Conservation (phyloP, 164 flowering plant species). For the Berberis vulgaris region DNA sequence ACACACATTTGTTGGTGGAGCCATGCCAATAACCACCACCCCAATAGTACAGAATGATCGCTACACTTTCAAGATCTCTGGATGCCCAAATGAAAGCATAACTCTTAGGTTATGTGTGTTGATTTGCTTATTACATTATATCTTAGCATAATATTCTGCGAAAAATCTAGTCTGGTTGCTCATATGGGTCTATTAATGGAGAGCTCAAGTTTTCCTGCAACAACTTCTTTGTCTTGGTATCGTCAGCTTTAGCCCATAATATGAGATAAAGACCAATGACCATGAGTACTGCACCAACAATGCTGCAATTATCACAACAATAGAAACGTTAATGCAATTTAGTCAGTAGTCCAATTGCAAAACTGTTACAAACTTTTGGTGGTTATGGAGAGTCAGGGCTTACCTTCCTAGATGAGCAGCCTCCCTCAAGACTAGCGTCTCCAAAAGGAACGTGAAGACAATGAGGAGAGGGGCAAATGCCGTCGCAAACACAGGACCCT, state of each 20-base stretch:
- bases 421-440: conserved; percentile 6
- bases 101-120: too few species aligned
- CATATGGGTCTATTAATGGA: not conserved
- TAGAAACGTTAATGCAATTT: too few species aligned
- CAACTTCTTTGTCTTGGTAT: not conserved
- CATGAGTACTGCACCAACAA: conserved; percentile 17
- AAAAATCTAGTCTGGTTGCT: too few species aligned
- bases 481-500: conserved; percentile 16
- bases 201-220: not conserved
- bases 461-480: conserved; percentile 19
- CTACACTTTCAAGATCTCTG: too few species aligned
- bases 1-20: too few species aligned
- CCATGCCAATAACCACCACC: too few species aligned
- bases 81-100: too few species aligned
- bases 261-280: conserved; percentile 14
- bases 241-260: conserved; percentile 22
- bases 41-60: too few species aligned
- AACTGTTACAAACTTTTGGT: too few species aligned
- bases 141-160: too few species aligned
- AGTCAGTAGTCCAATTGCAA: too few species aligned
- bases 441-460: conserved; percentile 16
- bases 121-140: too few species aligned
- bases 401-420: conserved; percentile 12
- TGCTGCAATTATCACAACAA: conserved; percentile 5
- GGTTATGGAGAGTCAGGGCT: not conserved